phyloP scores from a whole-genome alignment of 2,329 filamentous ascomycete species.

The Hypomyces perniciosus region DNA sequence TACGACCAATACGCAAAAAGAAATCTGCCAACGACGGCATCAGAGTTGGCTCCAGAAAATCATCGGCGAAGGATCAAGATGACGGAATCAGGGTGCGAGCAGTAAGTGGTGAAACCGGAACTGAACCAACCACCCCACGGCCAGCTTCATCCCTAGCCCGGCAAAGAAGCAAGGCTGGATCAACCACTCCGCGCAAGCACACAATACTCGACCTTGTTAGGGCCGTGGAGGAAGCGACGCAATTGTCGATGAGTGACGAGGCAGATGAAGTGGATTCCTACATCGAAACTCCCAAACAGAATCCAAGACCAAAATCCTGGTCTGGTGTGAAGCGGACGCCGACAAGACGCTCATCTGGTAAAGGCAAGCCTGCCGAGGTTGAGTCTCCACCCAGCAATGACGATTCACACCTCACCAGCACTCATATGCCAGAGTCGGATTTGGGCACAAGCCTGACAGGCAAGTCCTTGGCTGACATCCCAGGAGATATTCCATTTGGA shows the following conservation, averaged over 20 bases:
- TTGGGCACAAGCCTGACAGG: slow-evolving; percentile 33
- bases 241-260: slow-evolving; percentile 24
- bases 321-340: slow-evolving; percentile 23
- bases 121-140: slow-evolving; percentile 18
- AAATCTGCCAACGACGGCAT: slow-evolving; percentile 29
- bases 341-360: slow-evolving; percentile 1
- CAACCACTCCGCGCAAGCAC: slow-evolving; percentile 17
- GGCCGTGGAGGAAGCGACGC: slow-evolving; percentile 20
- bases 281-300: slow-evolving; percentile 35
- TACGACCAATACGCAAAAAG: slow-evolving; percentile 33
- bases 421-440: slow-evolving; percentile 25
- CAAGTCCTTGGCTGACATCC: slow-evolving; percentile 51
- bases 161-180: slow-evolving; percentile 23
- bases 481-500: slow-evolving; percentile 55
- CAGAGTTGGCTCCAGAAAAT: slow-evolving; percentile 22
- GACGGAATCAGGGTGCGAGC: slow-evolving; percentile 27
- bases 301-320: slow-evolving; percentile 23
- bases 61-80: slow-evolving; percentile 16
- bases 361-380: slow-evolving; percentile 21
- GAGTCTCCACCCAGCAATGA: slow-evolving; percentile 26
- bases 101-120: slow-evolving; percentile 22
- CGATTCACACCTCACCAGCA: slow-evolving; percentile 21
- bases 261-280: slow-evolving; percentile 33
- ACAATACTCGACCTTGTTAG: slow-evolving; percentile 24
- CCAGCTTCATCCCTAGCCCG: slow-evolving; percentile 19